Conservation (phyloP, 169 alveolate genomes). For the Besnoitia besnoiti region DNA sequence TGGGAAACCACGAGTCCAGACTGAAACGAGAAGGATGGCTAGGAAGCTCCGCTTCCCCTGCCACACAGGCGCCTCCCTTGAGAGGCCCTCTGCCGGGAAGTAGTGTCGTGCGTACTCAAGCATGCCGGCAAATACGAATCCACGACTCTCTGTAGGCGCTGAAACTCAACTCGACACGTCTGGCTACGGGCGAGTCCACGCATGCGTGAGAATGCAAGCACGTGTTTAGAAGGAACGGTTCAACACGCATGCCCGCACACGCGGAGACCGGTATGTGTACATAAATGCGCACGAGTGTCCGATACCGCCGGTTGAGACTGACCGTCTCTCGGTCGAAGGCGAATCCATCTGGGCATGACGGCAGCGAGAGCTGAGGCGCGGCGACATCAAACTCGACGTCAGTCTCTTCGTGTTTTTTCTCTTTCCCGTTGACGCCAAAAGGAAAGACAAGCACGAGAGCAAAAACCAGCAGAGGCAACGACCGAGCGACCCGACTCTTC, state of each 20-base stretch:
- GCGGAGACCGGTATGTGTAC: not conserved
- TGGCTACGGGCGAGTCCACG: not conserved
- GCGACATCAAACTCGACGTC: not conserved
- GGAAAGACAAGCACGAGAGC: too few relatives aligned
- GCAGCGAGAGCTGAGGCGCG: not conserved
- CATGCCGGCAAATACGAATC: not conserved
- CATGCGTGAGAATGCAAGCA: not conserved
- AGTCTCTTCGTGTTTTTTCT: not conserved
- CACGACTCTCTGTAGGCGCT: too few relatives aligned
- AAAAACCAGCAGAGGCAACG: too few relatives aligned
- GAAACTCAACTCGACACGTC: too few relatives aligned
- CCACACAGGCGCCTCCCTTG: too few relatives aligned
- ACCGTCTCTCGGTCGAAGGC: conserved; percentile 17
- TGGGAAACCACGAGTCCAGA: too few relatives aligned
- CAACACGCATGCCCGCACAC: not conserved
- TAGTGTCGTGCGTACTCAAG: too few relatives aligned
- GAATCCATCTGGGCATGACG: conserved; percentile 1
- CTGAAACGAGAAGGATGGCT: too few relatives aligned
- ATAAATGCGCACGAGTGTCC: not conserved
- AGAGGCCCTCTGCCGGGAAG: too few relatives aligned
- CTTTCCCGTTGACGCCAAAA: not conserved
- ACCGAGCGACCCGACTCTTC: too few relatives aligned
- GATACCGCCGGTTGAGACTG: not conserved
- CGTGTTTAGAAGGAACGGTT: not conserved
- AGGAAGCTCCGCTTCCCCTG: too few relatives aligned